Percentiles rank a stretch among this genome's conserved stretches.
Evolutionary conservation across 2,329 filamentous ascomycete genomes (phyloP).

Genomic region (Pestalotiopsis sp.): DNA sequence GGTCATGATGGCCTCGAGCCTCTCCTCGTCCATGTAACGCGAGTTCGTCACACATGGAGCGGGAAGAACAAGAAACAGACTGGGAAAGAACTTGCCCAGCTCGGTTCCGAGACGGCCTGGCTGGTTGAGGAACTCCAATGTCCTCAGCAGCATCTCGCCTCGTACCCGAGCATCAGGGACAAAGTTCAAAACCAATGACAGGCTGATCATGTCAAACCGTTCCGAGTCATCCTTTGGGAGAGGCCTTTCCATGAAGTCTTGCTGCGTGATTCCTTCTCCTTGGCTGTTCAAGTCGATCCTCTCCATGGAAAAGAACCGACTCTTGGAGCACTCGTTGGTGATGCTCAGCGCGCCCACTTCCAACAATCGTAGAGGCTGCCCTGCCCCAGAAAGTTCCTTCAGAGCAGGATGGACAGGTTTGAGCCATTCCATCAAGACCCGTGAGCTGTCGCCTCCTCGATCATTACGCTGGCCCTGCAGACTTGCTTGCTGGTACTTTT

Average conservation of each 20-base stretch:
- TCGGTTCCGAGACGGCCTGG: conserved; percentile 22
- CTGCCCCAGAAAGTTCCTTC: conserved; percentile 14
- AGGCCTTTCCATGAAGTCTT: conserved; percentile 92
- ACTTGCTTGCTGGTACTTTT: conserved; percentile 66
- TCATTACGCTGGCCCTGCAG: conserved; percentile 67
- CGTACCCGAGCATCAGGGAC: conserved; percentile 74
- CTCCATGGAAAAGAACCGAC: conserved; percentile 68
- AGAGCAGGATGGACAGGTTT: conserved; percentile 31
- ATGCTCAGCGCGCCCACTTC: conserved; percentile 88
- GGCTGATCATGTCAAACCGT: conserved; percentile 83
- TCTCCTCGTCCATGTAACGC: conserved; percentile 76
- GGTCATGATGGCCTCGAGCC: conserved; percentile 71
- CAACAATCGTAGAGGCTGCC: conserved; percentile 61
- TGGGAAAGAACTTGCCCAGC: conserved; percentile 53
- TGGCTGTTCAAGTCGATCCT: conserved; percentile 92
- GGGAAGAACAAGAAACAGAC: conserved; percentile 86
- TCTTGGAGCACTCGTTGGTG: conserved; percentile 79
- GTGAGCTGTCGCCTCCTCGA: conserved; percentile 67
- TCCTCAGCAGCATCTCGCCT: conserved; percentile 83
- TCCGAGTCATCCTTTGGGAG: conserved; percentile 63
- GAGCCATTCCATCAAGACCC: conserved; percentile 64
- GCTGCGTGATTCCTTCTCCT: conserved; percentile 75
- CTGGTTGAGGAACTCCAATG: conserved; percentile 65
- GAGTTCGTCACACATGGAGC: conserved; percentile 88
- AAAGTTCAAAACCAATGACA: conserved; percentile 93